These are phyloP conservation scores for Przewalskia tangutica DNA, from an alignment of 257 asterid genomes.

Conservation along the genomic window DNA sequence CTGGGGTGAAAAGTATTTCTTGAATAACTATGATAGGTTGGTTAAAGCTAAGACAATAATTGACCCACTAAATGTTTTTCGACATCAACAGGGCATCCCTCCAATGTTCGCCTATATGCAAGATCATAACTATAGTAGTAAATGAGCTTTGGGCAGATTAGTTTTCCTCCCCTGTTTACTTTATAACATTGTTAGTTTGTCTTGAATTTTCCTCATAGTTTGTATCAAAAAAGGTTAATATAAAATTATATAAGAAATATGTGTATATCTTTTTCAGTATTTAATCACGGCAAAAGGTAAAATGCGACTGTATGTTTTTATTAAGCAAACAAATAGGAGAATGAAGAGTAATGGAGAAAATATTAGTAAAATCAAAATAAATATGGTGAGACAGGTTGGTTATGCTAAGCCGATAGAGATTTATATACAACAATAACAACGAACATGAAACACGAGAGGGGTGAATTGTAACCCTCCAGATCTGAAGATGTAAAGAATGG, in stretches of 20 bases:
- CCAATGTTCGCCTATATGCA: slow-evolving; percentile 18
- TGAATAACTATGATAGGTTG: slow-evolving; percentile 57
- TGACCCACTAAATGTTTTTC: slow-evolving; percentile 50
- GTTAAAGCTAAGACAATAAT: slow-evolving; percentile 50
- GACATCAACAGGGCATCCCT: slow-evolving; percentile 63
- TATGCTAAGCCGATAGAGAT: too few species aligned
- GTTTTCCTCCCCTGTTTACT: not conserved
- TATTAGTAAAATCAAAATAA: too few species aligned
- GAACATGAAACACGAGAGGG: too few species aligned
- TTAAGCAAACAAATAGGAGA: not conserved
- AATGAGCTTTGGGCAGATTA: not conserved
- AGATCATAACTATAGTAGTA: not conserved
- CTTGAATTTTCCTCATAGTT: not conserved
- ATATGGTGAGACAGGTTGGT: too few species aligned
- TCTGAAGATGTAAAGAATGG: too few species aligned
- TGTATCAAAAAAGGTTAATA: not conserved
- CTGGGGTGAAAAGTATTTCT: slow-evolving; percentile 71
- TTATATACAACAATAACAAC: too few species aligned
- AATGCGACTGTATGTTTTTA: not conserved
- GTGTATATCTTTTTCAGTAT: not conserved
- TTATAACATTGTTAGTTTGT: not conserved
- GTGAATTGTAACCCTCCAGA: too few species aligned
- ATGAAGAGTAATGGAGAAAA: too few species aligned
- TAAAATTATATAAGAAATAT: too few species aligned
- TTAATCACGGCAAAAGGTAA: not conserved